A percentile compares a stretch with the other conserved stretches of the same genome.
Conservation (phyloP, 345 rosid genomes). For the Eucalyptus albens region DNA sequence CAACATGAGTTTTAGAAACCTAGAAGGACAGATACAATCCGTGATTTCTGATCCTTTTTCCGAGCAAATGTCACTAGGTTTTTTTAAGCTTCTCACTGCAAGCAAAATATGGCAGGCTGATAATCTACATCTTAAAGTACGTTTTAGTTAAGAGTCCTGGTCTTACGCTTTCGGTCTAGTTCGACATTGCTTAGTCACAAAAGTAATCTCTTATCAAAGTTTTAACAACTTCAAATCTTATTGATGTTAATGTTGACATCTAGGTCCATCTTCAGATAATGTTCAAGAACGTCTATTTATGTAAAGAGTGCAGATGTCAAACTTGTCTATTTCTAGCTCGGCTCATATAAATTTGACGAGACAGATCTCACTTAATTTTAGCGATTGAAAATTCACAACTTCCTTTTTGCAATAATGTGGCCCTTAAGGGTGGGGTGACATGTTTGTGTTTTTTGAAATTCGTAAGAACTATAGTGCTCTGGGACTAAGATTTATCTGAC, state of each 20-base stretch:
- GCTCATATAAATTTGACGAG: not conserved
- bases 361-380: not conserved
- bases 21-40: not conserved
- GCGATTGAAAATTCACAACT: not conserved
- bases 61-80: not conserved
- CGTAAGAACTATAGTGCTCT: not conserved
- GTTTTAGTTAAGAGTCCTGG: not conserved
- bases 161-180: not conserved
- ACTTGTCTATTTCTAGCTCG: not conserved
- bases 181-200: not conserved
- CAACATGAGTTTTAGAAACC: not conserved
- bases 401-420: not conserved
- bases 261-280: not conserved
- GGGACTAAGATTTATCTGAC: conserved; percentile 24
- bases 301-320: not conserved
- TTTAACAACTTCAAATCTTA: not conserved
- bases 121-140: not conserved
- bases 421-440: not conserved
- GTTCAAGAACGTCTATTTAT: not conserved
- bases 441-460: not conserved
- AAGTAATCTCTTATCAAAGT: not conserved
- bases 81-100: not conserved
- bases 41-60: not conserved
- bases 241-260: not conserved
- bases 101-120: not conserved